Percentiles rank a stretch among this genome's conserved stretches.
These are phyloP conservation scores for Colletotrichum melonis DNA, from an alignment of 2,329 filamentous ascomycete genomes.

Conservation along the genomic window DNA sequence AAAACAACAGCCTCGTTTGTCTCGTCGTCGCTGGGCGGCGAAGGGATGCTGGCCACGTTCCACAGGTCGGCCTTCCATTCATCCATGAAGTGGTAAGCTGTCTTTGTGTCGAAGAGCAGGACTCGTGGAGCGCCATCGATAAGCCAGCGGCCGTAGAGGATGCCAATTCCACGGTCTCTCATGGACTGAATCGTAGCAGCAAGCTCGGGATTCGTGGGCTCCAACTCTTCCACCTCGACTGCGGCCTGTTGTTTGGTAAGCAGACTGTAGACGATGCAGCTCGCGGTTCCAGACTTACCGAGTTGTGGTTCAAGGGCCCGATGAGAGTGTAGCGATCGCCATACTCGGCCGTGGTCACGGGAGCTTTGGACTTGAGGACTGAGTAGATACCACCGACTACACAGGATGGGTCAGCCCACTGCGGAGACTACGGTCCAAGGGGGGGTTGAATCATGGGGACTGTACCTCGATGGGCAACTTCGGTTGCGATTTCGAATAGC, in stretches of 20 bases:
- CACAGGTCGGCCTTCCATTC: slow-evolving; percentile 98
- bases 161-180: slow-evolving; percentile 89
- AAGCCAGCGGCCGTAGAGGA: slow-evolving; percentile 95
- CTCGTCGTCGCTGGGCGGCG: slow-evolving; percentile 89
- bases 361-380: slow-evolving; percentile 98
- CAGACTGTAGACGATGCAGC: not conserved
- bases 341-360: slow-evolving; percentile 98
- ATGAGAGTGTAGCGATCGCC: slow-evolving; percentile 96
- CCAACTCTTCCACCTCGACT: slow-evolving; percentile 96
- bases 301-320: slow-evolving; percentile 91
- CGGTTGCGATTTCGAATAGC: slow-evolving; percentile 96
- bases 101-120: slow-evolving; percentile 93
- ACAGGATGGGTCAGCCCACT: slow-evolving; percentile 40
- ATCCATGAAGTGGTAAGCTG: slow-evolving; percentile 88
- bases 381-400: slow-evolving; percentile 98
- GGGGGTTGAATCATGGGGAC: slow-evolving; percentile 35
- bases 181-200: slow-evolving; percentile 89
- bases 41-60: slow-evolving; percentile 93
- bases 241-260: slow-evolving; percentile 72
- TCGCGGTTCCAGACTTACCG: slow-evolving; percentile 66
- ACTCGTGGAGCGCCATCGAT: slow-evolving; percentile 97
- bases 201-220: slow-evolving; percentile 84
- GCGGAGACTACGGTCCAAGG: slow-evolving; percentile 22
- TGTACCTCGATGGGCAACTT: slow-evolving; percentile 94
- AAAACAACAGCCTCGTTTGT: slow-evolving; percentile 98